These are phyloP conservation scores for Trichoderma gamsii DNA, from an alignment of 495 filamentous ascomycete species.

Conservation along the genomic window DNA sequence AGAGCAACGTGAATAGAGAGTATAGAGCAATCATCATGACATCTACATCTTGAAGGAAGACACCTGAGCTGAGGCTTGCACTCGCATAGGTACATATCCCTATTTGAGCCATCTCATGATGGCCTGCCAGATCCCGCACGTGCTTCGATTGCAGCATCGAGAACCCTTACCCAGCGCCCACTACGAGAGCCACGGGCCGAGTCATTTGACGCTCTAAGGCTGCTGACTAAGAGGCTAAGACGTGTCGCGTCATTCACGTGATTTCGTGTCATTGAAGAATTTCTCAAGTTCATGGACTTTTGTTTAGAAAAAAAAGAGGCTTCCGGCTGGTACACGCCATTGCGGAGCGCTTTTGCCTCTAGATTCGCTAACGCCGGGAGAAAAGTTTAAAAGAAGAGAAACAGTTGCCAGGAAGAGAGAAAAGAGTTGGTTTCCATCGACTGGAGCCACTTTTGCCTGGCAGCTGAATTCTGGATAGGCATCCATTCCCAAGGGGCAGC, in stretches of 20 bases:
- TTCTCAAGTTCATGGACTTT: neutral
- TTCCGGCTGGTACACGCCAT: neutral
- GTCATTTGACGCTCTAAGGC: neutral
- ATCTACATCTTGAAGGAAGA: too few relatives aligned
- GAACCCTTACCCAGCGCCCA: neutral
- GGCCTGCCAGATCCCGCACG: neutral
- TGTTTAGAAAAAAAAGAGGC: neutral
- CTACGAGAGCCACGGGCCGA: neutral
- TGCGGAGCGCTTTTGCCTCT: neutral
- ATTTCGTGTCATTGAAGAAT: slow-evolving; percentile 15
- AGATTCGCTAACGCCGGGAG: neutral
- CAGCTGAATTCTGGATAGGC: neutral
- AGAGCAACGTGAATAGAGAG: neutral
- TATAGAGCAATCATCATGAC: neutral
- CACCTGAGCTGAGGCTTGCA: too few relatives aligned
- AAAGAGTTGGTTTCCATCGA: neutral
- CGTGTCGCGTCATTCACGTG: slow-evolving; percentile 13
- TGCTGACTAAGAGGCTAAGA: slow-evolving; percentile 7
- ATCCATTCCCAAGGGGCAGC: neutral
- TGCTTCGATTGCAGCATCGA: neutral
- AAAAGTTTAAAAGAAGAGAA: neutral
- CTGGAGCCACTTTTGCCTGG: neutral
- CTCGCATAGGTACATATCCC: too few relatives aligned
- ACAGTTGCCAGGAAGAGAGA: neutral
- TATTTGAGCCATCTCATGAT: too few relatives aligned